Evolutionary conservation across 108 stramenopile species (phyloP).

Genomic region (Skeletonema tropicum): DNA sequence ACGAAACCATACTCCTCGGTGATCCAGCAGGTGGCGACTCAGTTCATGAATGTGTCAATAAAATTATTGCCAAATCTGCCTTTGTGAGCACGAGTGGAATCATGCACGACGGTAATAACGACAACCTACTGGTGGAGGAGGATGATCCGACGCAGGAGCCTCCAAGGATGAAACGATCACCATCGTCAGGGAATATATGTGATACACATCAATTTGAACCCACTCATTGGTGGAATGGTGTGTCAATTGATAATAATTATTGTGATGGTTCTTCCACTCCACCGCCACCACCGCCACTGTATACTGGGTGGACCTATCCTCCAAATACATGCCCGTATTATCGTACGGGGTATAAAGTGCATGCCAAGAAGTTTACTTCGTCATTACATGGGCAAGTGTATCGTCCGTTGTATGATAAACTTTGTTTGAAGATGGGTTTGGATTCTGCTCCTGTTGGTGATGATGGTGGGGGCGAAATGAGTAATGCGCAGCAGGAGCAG

Average conservation of each 20-base stretch:
- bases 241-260: constrained; percentile 35
- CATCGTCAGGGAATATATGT: background rate
- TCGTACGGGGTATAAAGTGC: constrained; percentile 64
- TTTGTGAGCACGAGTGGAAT: constrained; percentile 63
- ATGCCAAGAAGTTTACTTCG: constrained; percentile 62
- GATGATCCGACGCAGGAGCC: background rate
- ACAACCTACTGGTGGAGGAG: background rate
- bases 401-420: constrained; percentile 40
- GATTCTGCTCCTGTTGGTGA: background rate
- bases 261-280: background rate
- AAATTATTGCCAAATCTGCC: constrained; percentile 82
- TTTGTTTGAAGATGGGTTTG: constrained; percentile 31
- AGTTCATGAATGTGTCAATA: constrained; percentile 70
- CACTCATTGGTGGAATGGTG: constrained; percentile 88
- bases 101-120: background rate
- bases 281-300: constrained; percentile 61
- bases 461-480: background rate
- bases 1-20: constrained; percentile 85
- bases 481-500: background rate
- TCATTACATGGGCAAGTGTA: constrained; percentile 58
- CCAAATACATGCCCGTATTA: constrained; percentile 75
- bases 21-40: constrained; percentile 88
- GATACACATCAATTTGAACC: constrained; percentile 54
- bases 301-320: constrained; percentile 82
- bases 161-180: constrained; percentile 22